Percentiles rank a stretch among this genome's conserved stretches.
These are phyloP conservation scores for Silene coronaria DNA, from an alignment of 179 eudicot species.

Conservation along the genomic window DNA sequence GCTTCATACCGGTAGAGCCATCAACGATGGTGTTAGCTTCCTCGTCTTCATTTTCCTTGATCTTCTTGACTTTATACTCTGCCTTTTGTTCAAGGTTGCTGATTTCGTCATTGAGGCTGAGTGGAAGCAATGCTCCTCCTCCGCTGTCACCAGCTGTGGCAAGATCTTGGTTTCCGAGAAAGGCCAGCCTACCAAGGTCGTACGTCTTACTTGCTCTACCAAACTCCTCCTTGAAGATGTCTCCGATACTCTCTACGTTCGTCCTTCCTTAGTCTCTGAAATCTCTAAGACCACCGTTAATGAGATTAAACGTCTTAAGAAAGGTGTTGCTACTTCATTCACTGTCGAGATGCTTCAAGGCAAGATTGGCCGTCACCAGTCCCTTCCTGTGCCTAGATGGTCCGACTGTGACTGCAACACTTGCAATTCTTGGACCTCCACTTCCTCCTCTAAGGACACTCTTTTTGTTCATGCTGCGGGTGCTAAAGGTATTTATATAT, in stretches of 20 bases:
- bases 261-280: slow-evolving; percentile 57
- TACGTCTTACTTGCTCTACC: slow-evolving; percentile 41
- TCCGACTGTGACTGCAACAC: slow-evolving; percentile 84
- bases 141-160: slow-evolving; percentile 39
- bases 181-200: slow-evolving; percentile 49
- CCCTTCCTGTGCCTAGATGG: slow-evolving; percentile 61
- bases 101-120: slow-evolving; percentile 71
- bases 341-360: slow-evolving; percentile 66
- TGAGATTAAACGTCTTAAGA: slow-evolving; percentile 33
- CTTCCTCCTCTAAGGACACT: slow-evolving; percentile 44
- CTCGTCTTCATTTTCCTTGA: slow-evolving; percentile 56
- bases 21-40: slow-evolving; percentile 58
- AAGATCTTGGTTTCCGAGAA: slow-evolving; percentile 64
- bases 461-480: slow-evolving; percentile 61
- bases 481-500: slow-evolving; percentile 52
- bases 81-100: slow-evolving; percentile 43
- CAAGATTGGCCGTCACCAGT: slow-evolving; percentile 37
- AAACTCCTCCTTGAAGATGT: slow-evolving; percentile 69
- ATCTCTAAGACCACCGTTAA: slow-evolving; percentile 51
- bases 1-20: slow-evolving; percentile 31
- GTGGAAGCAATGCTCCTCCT: slow-evolving; percentile 77
- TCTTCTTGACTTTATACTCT: slow-evolving; percentile 53
- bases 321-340: slow-evolving; percentile 34
- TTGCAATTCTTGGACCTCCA: slow-evolving; percentile 57
- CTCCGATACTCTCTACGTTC: slow-evolving; percentile 83